phyloP scores from a whole-genome alignment of 2,329 filamentous ascomycete genomes.

The Plenodomus tracheiphilus region DNA sequence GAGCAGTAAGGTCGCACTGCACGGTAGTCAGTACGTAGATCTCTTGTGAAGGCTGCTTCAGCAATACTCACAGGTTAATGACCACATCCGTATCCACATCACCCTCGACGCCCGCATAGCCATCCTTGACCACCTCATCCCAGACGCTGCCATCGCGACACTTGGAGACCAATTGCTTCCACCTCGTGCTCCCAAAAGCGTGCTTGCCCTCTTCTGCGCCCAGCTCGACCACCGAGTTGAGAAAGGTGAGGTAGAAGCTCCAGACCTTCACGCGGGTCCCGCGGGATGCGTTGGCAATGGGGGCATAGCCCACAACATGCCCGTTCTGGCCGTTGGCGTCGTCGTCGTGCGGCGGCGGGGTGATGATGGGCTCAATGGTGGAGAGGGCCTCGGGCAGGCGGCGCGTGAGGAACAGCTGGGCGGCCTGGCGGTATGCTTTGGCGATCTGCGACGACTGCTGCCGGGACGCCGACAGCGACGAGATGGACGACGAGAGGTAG shows the following conservation, averaged over 20 bases:
- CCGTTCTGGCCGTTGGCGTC: slow-evolving; percentile 11
- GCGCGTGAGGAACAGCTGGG: slow-evolving; percentile 91
- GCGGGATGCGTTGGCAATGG: slow-evolving; percentile 77
- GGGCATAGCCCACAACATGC: slow-evolving; percentile 55
- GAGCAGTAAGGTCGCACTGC: slow-evolving; percentile 82
- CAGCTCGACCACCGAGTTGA: slow-evolving; percentile 89
- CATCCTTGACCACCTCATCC: slow-evolving; percentile 86
- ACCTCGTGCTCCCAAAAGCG: slow-evolving; percentile 82
- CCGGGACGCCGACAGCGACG: slow-evolving; percentile 69
- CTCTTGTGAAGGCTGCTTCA: background rate
- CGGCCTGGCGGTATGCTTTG: slow-evolving; percentile 91
- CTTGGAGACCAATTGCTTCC: slow-evolving; percentile 78
- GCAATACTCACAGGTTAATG: slow-evolving; percentile 70
- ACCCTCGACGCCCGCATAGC: slow-evolving; percentile 85
- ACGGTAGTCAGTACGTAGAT: slow-evolving; percentile 4
- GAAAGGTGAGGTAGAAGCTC: slow-evolving; percentile 92
- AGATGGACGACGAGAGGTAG: slow-evolving; percentile 68
- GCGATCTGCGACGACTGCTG: slow-evolving; percentile 74
- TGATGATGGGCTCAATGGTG: slow-evolving; percentile 81
- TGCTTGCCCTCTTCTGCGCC: slow-evolving; percentile 88
- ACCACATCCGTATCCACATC: slow-evolving; percentile 95
- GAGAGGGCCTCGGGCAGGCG: slow-evolving; percentile 87
- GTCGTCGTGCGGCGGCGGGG: slow-evolving; percentile 48
- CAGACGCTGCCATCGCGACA: slow-evolving; percentile 90
- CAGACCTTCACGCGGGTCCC: slow-evolving; percentile 92